Evolutionary conservation across 2,329 filamentous ascomycete genomes (phyloP).

Genomic region (Fusarium domesticum): DNA sequence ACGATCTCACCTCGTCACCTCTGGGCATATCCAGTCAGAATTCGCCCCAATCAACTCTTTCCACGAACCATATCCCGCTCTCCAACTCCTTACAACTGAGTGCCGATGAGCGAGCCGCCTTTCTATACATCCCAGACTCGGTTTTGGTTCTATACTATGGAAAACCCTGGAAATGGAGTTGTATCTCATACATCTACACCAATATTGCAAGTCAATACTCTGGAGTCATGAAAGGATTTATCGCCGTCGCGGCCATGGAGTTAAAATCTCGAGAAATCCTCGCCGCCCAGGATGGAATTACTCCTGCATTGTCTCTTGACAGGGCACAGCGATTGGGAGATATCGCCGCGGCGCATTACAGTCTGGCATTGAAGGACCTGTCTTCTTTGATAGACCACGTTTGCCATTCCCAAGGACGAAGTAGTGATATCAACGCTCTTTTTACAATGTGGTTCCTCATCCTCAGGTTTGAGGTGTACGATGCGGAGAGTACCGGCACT

Average conservation of each 20-base stretch:
- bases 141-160: constrained; percentile 21
- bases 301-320: neutral
- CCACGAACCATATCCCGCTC: constrained; percentile 11
- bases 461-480: constrained; percentile 15
- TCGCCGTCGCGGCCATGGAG: constrained; percentile 21
- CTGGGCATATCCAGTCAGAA: neutral
- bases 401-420: constrained; percentile 7
- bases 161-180: constrained; percentile 23
- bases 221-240: constrained; percentile 24
- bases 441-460: constrained; percentile 26
- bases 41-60: constrained; percentile 2
- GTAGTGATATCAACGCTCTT: constrained; percentile 15
- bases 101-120: constrained; percentile 12
- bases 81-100: constrained; percentile 17
- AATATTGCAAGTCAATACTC: constrained; percentile 20
- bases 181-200: constrained; percentile 21
- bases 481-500: constrained; percentile 14
- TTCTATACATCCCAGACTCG: constrained; percentile 14
- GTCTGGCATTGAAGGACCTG: constrained; percentile 17
- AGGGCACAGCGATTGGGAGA: constrained; percentile 8
- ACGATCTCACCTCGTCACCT: too few relatives aligned
- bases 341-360: constrained; percentile 13
- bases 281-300: neutral
- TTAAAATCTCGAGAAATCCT: constrained; percentile 14
- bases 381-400: constrained; percentile 14